Evolutionary conservation across 208 protist species (phyloP).

Genomic region (Acanthamoeba pearcei): DNA sequence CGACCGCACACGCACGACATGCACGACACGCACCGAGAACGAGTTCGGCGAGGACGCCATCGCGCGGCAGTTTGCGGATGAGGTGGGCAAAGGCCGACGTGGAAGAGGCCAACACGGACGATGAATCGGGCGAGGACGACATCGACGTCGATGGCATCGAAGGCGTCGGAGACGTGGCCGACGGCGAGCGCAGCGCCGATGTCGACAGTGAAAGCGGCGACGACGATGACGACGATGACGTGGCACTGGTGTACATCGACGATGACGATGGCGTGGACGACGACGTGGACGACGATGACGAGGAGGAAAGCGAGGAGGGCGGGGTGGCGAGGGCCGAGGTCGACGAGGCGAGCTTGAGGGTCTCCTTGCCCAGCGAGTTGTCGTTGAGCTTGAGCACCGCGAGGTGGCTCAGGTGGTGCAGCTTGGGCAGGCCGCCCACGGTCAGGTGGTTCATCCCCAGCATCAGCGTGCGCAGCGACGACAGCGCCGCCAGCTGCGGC

Average conservation of each 20-base stretch:
- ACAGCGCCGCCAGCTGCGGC: slow-evolving; percentile 45
- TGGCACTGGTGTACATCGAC: background rate
- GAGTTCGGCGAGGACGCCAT: background rate
- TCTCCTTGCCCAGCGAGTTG: slow-evolving; percentile 39
- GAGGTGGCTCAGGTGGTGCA: slow-evolving; percentile 39
- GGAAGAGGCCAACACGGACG: background rate
- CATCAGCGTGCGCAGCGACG: slow-evolving; percentile 33
- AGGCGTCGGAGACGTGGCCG: no score
- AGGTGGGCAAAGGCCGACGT: background rate
- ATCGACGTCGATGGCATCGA: no score
- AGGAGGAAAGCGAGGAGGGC: background rate
- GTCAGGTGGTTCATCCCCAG: slow-evolving; percentile 64
- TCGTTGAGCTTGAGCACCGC: slow-evolving; percentile 44
- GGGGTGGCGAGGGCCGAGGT: background rate
- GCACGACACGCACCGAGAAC: background rate
- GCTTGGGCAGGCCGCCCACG: slow-evolving; percentile 41
- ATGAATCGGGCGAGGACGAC: no score
- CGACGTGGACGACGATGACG: background rate
- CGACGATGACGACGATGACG: background rate
- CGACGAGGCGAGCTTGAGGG: slow-evolving; percentile 20
- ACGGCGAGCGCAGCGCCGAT: background rate
- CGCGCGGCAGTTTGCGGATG: background rate
- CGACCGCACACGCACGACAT: background rate
- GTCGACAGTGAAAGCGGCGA: background rate
- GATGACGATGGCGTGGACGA: background rate